These are phyloP conservation scores for Fusarium sp. DNA, from an alignment of 2,329 filamentous ascomycete genomes.

Conservation along the genomic window DNA sequence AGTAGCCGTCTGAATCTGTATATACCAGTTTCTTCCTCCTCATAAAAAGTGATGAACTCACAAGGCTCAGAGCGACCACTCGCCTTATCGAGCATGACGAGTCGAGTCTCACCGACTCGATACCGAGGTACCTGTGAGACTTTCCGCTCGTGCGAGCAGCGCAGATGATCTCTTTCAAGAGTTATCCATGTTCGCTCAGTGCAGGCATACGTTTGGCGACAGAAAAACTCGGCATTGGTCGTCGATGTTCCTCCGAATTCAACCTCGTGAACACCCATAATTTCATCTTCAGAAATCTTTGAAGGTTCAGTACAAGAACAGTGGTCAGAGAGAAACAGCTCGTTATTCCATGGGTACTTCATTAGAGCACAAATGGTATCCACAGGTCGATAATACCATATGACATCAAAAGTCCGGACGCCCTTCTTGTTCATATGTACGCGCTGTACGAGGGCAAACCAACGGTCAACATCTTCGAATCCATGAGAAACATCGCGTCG, in stretches of 20 bases:
- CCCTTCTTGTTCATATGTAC: slow-evolving; percentile 55
- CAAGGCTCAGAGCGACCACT: slow-evolving; percentile 66
- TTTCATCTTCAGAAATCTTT: slow-evolving; percentile 64
- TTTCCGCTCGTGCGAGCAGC: slow-evolving; percentile 57
- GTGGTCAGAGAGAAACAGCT: slow-evolving; percentile 81
- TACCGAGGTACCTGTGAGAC: slow-evolving; percentile 50
- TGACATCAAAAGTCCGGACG: slow-evolving; percentile 65
- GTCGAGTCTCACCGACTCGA: slow-evolving; percentile 68
- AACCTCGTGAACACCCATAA: slow-evolving; percentile 68
- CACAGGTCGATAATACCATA: slow-evolving; percentile 78
- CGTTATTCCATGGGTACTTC: slow-evolving; percentile 76
- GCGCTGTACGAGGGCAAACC: slow-evolving; percentile 77
- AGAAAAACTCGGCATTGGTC: slow-evolving; percentile 67
- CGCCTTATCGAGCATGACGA: slow-evolving; percentile 53
- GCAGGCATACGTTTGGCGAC: slow-evolving; percentile 75
- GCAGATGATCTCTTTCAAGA: slow-evolving; percentile 64
- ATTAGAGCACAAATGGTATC: slow-evolving; percentile 77
- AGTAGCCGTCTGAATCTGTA: slow-evolving; percentile 63
- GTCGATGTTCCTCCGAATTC: slow-evolving; percentile 65
- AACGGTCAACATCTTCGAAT: slow-evolving; percentile 61
- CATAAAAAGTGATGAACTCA: slow-evolving; percentile 59
- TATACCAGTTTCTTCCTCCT: slow-evolving; percentile 25
- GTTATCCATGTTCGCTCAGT: slow-evolving; percentile 71
- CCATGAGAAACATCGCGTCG: slow-evolving; percentile 58
- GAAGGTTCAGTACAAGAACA: slow-evolving; percentile 71